These are phyloP conservation scores for Torulaspora microellipsoides DNA, from an alignment of 805 yeast genomes.

Conservation along the genomic window DNA sequence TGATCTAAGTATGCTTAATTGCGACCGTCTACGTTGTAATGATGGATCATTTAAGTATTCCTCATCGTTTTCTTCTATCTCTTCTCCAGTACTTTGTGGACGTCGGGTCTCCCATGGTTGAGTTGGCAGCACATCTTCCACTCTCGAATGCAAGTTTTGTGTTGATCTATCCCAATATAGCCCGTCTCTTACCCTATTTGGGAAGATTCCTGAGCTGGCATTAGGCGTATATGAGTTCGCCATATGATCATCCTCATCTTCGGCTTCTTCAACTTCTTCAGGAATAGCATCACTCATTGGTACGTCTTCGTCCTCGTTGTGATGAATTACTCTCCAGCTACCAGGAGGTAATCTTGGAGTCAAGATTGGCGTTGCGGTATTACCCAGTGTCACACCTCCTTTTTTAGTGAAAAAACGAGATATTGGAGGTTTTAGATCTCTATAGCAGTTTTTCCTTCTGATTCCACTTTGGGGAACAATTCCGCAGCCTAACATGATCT, in stretches of 20 bases:
- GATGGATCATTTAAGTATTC: constrained; percentile 30
- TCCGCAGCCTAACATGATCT: constrained; percentile 38
- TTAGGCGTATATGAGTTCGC: constrained; percentile 4
- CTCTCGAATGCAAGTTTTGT: constrained; percentile 16
- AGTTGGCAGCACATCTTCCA: constrained; percentile 5
- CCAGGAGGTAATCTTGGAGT: constrained; percentile 34
- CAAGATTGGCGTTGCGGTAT: constrained; percentile 20
- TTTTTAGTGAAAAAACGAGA: constrained; percentile 32
- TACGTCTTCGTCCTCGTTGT: constrained; percentile 15
- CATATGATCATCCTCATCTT: constrained; percentile 4
- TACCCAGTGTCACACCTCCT: constrained; percentile 28
- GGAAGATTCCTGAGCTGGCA: constrained; percentile 3
- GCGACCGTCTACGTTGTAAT: constrained; percentile 33
- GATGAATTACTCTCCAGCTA: constrained; percentile 33
- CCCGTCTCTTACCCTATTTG: constrained; percentile 17
- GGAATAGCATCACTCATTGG: constrained; percentile 2
- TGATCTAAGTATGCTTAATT: constrained; percentile 24
- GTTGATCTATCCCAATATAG: constrained; percentile 35
- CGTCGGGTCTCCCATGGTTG: not conserved
- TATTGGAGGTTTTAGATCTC: constrained; percentile 33
- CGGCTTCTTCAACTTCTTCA: constrained; percentile 7
- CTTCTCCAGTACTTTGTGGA: constrained; percentile 12
- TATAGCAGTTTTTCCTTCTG: constrained; percentile 28
- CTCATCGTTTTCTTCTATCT: constrained; percentile 26
- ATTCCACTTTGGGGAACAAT: constrained; percentile 27